phyloP scores from a whole-genome alignment of 441 rosid species.

The Euphorbia corollata region DNA sequence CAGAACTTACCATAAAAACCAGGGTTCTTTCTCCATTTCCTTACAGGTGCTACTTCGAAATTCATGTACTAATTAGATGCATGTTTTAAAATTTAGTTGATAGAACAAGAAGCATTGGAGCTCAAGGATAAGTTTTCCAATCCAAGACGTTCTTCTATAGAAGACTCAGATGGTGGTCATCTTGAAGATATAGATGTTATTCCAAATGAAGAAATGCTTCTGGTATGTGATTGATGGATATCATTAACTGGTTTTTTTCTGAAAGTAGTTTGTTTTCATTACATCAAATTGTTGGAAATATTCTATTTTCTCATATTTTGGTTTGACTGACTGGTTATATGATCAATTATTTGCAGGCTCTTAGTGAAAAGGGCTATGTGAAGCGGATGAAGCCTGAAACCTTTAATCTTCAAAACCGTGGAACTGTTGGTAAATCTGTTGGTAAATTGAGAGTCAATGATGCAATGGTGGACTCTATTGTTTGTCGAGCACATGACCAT shows the following conservation, averaged over 20 bases:
- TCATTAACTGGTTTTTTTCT: background rate
- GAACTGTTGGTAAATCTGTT: conserved; percentile 95
- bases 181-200: conserved; percentile 85
- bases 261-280: background rate
- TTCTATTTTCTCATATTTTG: background rate
- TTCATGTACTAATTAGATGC: background rate
- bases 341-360: conserved; percentile 44
- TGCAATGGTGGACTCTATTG: conserved; percentile 85
- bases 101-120: conserved; percentile 80
- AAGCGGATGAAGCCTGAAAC: conserved; percentile 88
- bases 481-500: conserved; percentile 89
- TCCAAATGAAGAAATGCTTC: conserved; percentile 89
- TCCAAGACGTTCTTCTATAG: conserved; percentile 76
- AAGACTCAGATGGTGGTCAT: conserved; percentile 77
- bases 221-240: conserved; percentile 43
- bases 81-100: conserved; percentile 35
- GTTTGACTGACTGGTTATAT: background rate
- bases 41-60: background rate
- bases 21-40: background rate
- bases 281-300: background rate
- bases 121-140: conserved; percentile 65
- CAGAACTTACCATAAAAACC: too few species aligned
- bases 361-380: conserved; percentile 94
- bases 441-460: conserved; percentile 86
- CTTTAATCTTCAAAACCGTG: conserved; percentile 90